Percentiles rank a stretch among this genome's conserved stretches.
Conservation (phyloP, 106 monocot species). For the Allium fistulosum region DNA sequence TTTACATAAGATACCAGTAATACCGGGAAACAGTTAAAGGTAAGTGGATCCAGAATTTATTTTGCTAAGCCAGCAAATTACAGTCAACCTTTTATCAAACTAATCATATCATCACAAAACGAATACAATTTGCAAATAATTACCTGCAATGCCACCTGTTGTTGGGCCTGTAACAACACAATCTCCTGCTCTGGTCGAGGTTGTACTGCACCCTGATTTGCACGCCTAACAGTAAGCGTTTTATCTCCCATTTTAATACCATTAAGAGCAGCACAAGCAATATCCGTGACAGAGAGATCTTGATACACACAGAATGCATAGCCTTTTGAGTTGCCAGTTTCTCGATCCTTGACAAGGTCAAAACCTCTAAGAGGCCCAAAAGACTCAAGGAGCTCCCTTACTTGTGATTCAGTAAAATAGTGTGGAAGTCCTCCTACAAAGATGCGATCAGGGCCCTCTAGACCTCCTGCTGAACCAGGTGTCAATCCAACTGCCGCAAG, state of each 20-base stretch:
- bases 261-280: constrained; percentile 93
- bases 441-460: constrained; percentile 67
- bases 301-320: constrained; percentile 88
- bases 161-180: constrained; percentile 71
- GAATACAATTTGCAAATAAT: neutral
- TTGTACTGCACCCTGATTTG: constrained; percentile 65
- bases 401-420: constrained; percentile 66
- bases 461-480: constrained; percentile 53
- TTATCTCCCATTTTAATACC: constrained; percentile 96
- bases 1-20: neutral
- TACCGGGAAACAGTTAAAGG: neutral
- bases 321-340: constrained; percentile 84
- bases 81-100: neutral
- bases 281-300: constrained; percentile 74
- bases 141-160: constrained; percentile 83
- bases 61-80: neutral
- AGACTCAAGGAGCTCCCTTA: constrained; percentile 69
- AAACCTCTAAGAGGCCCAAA: constrained; percentile 80
- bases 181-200: constrained; percentile 80
- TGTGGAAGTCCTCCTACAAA: constrained; percentile 71
- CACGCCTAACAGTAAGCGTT: constrained; percentile 82
- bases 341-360: constrained; percentile 88
- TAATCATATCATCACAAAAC: too few species aligned
- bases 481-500: constrained; percentile 63
- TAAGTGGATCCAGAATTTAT: neutral